Evolutionary conservation across 1,284 basidiomycete species (phyloP), one percentile per base, ranked within the genome.

Genomic region (Ganoderma sp.): DNA sequence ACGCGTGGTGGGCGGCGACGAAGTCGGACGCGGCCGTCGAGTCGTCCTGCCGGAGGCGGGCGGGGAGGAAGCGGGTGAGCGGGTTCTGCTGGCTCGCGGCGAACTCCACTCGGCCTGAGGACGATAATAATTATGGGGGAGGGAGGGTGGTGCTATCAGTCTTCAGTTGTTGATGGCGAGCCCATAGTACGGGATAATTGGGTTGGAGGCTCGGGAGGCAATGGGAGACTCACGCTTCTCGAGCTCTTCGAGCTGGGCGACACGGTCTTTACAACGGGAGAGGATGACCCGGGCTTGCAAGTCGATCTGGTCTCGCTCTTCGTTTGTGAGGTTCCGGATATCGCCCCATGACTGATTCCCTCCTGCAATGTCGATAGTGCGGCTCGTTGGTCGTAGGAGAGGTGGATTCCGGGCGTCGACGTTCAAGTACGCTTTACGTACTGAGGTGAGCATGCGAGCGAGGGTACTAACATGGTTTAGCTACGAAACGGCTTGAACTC

Each of bases 221-320:
- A 73, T 66, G 69, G 61, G 70, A 65, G 5, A 81, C 90, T 76
- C 79, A 96, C 95, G 87, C 78, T 92, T 92, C 81, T 97, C 96
- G 17, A 95, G 81, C 28, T 84, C 83, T 77, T 97, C 95, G 84
- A 97, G 90, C 79, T 92, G 89, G 76, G 89, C 90, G 28, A 97
- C 91, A 70, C 93, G 85, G 70, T 96, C 91, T 19, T 95, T 88
- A 78, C 93, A 96, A 66, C 90, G 88, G 64, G 89, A 88, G 67
- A 97, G 83, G 63, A 96, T 90, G 68, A 94, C 85, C 70, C 92
- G 90, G 37, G 94, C 91, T 78, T 96, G 94, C 71, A 95, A 83
- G 82, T 97, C 96, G 69, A 97, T 92, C 79, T 96, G 93, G 80
- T 97, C 95, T 64, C 95, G 84, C 78, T 97, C 94, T 70, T 92